Conservation (phyloP, 352 stramenopile species). For the Pythium aristosporum region DNA sequence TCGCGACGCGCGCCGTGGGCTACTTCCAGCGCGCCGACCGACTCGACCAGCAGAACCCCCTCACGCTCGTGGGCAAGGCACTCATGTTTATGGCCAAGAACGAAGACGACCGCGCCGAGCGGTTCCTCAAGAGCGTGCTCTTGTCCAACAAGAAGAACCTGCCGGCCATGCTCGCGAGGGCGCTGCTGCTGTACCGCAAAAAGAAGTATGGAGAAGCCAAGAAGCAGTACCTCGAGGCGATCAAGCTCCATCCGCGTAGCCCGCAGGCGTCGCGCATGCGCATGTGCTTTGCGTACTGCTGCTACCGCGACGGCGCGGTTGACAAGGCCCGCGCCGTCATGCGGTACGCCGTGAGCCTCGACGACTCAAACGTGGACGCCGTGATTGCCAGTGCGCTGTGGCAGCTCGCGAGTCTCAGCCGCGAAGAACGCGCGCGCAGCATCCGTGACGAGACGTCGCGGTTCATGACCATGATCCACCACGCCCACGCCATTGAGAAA, state of each 20-base stretch:
- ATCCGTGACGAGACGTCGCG: constrained; percentile 87
- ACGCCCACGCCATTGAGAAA: constrained; percentile 89
- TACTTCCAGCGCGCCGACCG: constrained; percentile 88
- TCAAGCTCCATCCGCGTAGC: constrained; percentile 91
- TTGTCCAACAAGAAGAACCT: constrained; percentile 88
- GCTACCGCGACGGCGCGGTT: constrained; percentile 92
- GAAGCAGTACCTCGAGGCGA: constrained; percentile 93
- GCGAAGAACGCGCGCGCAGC: constrained; percentile 68
- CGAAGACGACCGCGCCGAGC: constrained; percentile 88
- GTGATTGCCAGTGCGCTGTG: constrained; percentile 93
- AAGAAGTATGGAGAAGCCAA: constrained; percentile 90
- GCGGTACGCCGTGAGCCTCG: constrained; percentile 78
- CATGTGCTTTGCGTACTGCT: constrained; percentile 96
- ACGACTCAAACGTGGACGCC: constrained; percentile 93
- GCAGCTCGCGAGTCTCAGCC: constrained; percentile 81
- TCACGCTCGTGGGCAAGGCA: constrained; percentile 90
- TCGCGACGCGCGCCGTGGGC: constrained; percentile 75
- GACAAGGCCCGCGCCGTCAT: constrained; percentile 86
- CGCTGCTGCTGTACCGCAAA: constrained; percentile 83
- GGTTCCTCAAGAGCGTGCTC: constrained; percentile 91
- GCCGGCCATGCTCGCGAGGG: constrained; percentile 82
- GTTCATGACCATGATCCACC: constrained; percentile 90
- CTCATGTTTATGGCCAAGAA: constrained; percentile 93
- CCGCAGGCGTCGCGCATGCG: constrained; percentile 90
- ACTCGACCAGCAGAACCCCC: constrained; percentile 87